Evolutionary conservation across 1,284 basidiomycete genomes (phyloP), one percentile per base, ranked within the genome.

Genomic region (Cryptococcus sp.): DNA sequence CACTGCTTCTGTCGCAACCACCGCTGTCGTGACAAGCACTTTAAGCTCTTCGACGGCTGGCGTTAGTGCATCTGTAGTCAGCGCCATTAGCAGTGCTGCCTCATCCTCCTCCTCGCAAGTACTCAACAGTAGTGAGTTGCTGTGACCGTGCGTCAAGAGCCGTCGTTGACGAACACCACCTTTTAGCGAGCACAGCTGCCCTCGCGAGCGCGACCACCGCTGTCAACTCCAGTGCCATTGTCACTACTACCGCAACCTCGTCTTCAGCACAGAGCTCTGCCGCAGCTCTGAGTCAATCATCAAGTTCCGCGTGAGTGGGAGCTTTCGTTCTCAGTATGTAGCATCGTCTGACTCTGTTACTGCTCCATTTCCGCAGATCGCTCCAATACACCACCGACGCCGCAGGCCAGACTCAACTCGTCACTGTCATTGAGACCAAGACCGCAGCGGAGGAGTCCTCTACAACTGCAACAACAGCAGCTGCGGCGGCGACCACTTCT

Each of bases 391-490:
- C 63, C 5, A 65, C 64, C 43, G 64, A 74, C 47, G 64, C 61
- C 22, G 62, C 61, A 16, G 72, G 72, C 19, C 58, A 63, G 38
- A 66, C 69, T 22, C 55, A 64, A 45, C 45, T 70, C 46, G 50
- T 70, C 29, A 74, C 70, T 7, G 49, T 61, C 37, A 43, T 62
- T 49, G 54, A 59, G n/a, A 54, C 59, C 48, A 56, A 66, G 19
- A 63, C 66, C 37, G 52, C 57, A 20, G 57, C 63, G n/a, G 29
- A 57, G 16, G 59, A 46, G 13, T 46, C 54, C 5, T 46, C 61
- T 5, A 51, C 63, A 7, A 46, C 62, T 19, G 16, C 56, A 4
- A 34, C 57, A 1, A 46, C 59, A 5, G 49, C 63, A 13, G 55
- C 63, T 19, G 53, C 56, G 15, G 44, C 54, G 22, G 50, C 52